Conservation (phyloP, 768 basidiomycete species). For the Cystobasidium ongulense region DNA sequence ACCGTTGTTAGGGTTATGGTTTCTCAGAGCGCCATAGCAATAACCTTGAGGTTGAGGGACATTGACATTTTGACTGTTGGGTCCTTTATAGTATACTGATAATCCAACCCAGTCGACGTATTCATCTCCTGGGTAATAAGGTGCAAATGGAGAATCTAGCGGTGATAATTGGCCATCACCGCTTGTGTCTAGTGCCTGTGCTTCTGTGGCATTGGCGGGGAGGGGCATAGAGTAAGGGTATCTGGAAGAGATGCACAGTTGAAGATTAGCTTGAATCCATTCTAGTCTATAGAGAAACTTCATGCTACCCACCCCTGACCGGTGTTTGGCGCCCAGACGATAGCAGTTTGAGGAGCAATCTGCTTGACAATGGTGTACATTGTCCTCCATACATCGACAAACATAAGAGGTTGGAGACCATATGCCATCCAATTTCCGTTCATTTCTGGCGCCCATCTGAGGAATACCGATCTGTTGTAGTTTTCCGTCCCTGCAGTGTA, state of each 20-base stretch:
- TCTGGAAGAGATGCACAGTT: conserved; percentile 2
- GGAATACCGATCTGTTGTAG: conserved; percentile 40
- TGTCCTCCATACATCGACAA: conserved; percentile 3
- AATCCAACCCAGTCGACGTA: conserved; percentile 43
- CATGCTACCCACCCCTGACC: conserved; percentile 29
- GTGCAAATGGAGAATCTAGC: conserved; percentile 38
- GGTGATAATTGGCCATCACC: conserved; percentile 33
- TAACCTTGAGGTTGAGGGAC: conserved; percentile 32
- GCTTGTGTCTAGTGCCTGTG: conserved; percentile 40
- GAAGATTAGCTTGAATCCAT: neutral
- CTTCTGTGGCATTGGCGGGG: conserved; percentile 34
- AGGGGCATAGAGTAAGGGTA: conserved; percentile 38
- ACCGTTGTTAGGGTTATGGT: conserved; percentile 27
- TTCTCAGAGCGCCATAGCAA: conserved; percentile 36
- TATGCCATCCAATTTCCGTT: conserved; percentile 40
- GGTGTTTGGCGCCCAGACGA: conserved; percentile 44
- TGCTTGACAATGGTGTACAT: conserved; percentile 39
- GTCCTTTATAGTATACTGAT: conserved; percentile 38
- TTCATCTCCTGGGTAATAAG: conserved; percentile 42
- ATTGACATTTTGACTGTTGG: conserved; percentile 35
- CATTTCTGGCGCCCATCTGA: conserved; percentile 44
- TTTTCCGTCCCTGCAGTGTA: conserved; percentile 34
- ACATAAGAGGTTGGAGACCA: conserved; percentile 28
- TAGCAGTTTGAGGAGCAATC: conserved; percentile 37
- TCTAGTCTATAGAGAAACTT: neutral